phyloP scores from a whole-genome alignment of 805 yeast species.

The Candida nitratophila region DNA sequence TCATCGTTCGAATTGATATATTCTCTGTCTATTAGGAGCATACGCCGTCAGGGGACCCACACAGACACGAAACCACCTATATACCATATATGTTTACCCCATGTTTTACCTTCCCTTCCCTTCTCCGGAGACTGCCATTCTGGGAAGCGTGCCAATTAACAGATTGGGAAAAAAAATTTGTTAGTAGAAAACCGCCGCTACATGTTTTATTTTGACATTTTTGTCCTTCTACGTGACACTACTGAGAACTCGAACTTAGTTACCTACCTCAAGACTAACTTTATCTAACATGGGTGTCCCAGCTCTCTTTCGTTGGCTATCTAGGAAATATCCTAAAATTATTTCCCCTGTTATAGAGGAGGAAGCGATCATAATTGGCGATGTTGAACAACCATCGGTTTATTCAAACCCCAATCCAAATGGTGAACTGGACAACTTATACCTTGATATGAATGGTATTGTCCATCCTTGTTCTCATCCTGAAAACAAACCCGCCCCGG shows the following conservation, averaged over 20 bases:
- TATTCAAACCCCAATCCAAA: conserved; percentile 81
- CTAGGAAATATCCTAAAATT: conserved; percentile 88
- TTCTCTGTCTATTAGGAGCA: too few relatives aligned
- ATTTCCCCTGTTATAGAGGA: conserved; percentile 86
- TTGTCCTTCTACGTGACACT: too few relatives aligned
- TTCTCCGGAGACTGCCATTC: too few relatives aligned
- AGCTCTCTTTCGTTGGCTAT: conserved; percentile 94
- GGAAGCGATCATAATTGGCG: conserved; percentile 49
- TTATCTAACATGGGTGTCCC: conserved; percentile 99
- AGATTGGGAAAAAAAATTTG: background rate
- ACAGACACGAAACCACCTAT: too few relatives aligned
- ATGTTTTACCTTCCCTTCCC: too few relatives aligned
- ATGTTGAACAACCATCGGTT: conserved; percentile 54
- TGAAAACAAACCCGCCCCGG: conserved; percentile 92
- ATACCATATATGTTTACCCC: too few relatives aligned
- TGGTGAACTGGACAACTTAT: conserved; percentile 91
- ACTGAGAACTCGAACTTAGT: too few relatives aligned
- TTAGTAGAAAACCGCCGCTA: too few relatives aligned
- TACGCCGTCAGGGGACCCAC: too few relatives aligned
- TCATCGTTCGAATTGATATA: background rate
- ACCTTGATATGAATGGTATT: conserved; percentile 97
- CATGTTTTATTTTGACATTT: too few relatives aligned
- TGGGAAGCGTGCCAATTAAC: background rate
- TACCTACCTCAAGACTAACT: too few relatives aligned
- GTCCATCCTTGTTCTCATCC: conserved; percentile 99